Evolutionary conservation across 2,329 filamentous ascomycete genomes (phyloP).

Genomic region (Calonectria naviculata): DNA sequence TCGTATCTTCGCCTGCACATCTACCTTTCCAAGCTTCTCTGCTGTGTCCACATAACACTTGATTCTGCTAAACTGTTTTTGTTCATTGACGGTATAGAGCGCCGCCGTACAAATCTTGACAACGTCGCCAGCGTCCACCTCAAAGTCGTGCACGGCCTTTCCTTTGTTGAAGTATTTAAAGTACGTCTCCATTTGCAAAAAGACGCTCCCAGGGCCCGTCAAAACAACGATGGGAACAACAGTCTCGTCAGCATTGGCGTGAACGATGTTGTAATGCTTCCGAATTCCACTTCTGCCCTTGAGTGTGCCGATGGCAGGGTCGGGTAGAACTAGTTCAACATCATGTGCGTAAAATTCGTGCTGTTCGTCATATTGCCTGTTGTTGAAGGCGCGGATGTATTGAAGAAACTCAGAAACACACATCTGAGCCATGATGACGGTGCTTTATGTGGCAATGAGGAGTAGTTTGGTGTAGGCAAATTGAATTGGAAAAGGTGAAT

Average conservation of each 20-base stretch:
- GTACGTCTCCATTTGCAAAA: conserved; percentile 12
- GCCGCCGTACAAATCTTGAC: conserved; percentile 8
- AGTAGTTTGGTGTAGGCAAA: background rate
- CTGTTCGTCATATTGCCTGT: background rate
- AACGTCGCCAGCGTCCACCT: conserved; percentile 9
- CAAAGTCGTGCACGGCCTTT: conserved; percentile 16
- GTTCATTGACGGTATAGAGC: background rate
- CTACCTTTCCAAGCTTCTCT: background rate
- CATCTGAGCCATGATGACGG: background rate
- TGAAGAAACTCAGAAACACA: background rate
- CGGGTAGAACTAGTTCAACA: background rate
- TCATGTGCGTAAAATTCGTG: conserved; percentile 8
- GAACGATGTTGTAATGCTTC: conserved; percentile 1
- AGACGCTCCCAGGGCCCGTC: conserved; percentile 1
- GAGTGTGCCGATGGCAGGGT: background rate
- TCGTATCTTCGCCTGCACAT: background rate
- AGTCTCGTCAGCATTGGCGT: conserved; percentile 10
- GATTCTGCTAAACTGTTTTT: background rate
- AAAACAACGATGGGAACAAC: conserved; percentile 2
- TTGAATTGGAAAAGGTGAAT: background rate
- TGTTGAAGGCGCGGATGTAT: conserved; percentile 11
- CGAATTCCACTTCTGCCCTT: conserved; percentile 1
- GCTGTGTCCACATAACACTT: background rate
- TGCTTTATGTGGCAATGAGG: background rate
- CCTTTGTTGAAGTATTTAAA: conserved; percentile 5